Percentiles rank a stretch among this genome's conserved stretches.
phyloP scores from a whole-genome alignment of 2,329 filamentous ascomycete genomes.

The Pyricularia sp. region DNA sequence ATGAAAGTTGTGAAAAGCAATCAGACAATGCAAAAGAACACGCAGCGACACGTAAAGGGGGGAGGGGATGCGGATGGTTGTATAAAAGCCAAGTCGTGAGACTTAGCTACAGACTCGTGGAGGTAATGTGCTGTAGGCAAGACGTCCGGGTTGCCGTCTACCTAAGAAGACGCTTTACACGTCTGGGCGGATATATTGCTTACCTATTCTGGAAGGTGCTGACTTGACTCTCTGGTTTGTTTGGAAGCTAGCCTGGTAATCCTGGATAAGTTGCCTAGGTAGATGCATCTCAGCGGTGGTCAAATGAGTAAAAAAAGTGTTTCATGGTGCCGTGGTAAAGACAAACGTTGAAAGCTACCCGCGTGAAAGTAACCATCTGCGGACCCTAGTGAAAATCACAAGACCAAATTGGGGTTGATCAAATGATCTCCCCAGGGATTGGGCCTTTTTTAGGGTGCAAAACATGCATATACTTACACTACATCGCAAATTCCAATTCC shows the following conservation, averaged over 20 bases:
- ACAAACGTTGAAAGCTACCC: neutral
- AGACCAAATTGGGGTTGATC: neutral
- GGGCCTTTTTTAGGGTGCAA: neutral
- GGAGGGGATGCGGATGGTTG: neutral
- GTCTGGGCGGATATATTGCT: neutral
- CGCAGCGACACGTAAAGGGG: too few species aligned
- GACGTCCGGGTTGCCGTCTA: too few species aligned
- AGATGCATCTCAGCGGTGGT: neutral
- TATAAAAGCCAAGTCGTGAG: neutral
- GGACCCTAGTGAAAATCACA: neutral
- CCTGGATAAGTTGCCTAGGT: neutral
- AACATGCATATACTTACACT: neutral
- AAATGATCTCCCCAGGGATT: neutral
- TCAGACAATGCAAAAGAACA: neutral
- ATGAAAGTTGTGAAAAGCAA: neutral
- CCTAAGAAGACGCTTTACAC: neutral
- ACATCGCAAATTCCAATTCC: neutral
- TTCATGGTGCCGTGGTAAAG: neutral
- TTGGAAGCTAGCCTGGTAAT: neutral
- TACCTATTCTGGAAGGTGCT: neutral
- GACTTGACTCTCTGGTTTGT: neutral
- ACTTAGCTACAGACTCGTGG: neutral
- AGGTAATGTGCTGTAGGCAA: neutral
- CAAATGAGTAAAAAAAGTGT: neutral
- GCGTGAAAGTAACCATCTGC: too few species aligned